Conservation (phyloP, 164 flowering plant species). For the Nymphaea thermarum region DNA sequence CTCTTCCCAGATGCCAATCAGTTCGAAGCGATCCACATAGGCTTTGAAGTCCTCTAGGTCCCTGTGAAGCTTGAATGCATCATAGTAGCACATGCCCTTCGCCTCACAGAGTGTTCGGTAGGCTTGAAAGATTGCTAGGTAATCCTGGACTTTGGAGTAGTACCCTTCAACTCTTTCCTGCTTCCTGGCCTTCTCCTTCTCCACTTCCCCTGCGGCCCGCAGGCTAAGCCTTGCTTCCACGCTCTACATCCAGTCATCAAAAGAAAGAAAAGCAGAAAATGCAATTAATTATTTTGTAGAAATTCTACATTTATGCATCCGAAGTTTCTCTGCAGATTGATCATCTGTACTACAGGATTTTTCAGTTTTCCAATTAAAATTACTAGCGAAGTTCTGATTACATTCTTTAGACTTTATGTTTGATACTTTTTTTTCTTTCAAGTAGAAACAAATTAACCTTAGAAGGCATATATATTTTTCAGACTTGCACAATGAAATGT, state of each 20-base stretch:
- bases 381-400: no score
- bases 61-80: conserved; percentile 49
- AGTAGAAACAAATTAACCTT: no score
- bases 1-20: conserved; percentile 79
- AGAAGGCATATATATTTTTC: no score
- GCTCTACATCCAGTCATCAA: conserved; percentile 25
- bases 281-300: no score
- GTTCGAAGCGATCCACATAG: conserved; percentile 50
- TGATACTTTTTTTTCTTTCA: no score
- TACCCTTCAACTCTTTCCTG: conserved; percentile 26
- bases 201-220: conserved; percentile 52
- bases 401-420: no score
- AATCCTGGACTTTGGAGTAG: conserved; percentile 21
- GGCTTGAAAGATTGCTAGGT: conserved; percentile 14
- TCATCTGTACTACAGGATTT: no score
- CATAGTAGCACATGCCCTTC: conserved; percentile 45
- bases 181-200: conserved; percentile 38
- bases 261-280: no score
- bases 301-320: no score
- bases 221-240: conserved; percentile 52
- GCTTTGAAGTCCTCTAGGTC: conserved; percentile 40
- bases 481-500: no score
- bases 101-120: conserved; percentile 31
- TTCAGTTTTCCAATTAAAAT: no score
- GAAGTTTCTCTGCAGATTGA: no score